Percentiles rank a stretch among this genome's conserved stretches.
Evolutionary conservation across 2,329 filamentous ascomycete genomes (phyloP).

Genomic region (Fusarium sp.): DNA sequence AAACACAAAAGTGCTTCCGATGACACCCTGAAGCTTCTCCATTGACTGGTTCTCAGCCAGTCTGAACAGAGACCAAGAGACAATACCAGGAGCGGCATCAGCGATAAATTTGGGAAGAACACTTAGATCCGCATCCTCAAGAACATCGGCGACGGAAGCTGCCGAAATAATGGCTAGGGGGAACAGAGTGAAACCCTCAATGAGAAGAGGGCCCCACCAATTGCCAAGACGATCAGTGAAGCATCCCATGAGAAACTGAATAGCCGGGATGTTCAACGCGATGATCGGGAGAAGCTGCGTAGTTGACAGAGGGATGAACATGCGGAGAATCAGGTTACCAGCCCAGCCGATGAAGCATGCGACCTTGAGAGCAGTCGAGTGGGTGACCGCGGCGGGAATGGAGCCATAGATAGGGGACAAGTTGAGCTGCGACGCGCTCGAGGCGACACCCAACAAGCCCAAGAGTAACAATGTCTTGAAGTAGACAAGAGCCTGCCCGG

Average conservation of each 20-base stretch:
- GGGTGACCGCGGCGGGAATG: constrained; percentile 80
- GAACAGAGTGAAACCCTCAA: constrained; percentile 79
- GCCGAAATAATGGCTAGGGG: constrained; percentile 75
- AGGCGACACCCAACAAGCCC: constrained; percentile 66
- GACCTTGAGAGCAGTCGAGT: constrained; percentile 73
- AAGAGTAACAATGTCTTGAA: constrained; percentile 50
- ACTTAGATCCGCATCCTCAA: constrained; percentile 72
- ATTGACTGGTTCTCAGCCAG: constrained; percentile 58
- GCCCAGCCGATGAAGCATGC: constrained; percentile 80
- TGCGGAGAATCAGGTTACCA: constrained; percentile 67
- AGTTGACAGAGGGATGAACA: constrained; percentile 61
- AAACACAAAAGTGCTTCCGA: constrained; percentile 73
- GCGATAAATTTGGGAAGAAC: constrained; percentile 67
- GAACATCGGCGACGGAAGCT: constrained; percentile 71
- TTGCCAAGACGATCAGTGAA: constrained; percentile 76
- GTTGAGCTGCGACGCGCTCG: constrained; percentile 78
- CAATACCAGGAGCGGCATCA: constrained; percentile 74
- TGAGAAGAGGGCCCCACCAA: constrained; percentile 78
- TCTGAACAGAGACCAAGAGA: constrained; percentile 74
- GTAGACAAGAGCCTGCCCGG: constrained; percentile 57
- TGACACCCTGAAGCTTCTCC: constrained; percentile 59
- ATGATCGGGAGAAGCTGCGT: constrained; percentile 74
- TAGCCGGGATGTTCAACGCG: constrained; percentile 78
- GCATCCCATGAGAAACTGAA: constrained; percentile 78
- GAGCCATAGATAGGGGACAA: constrained; percentile 91